phyloP scores from a whole-genome alignment of 2,329 filamentous ascomycete species.

The Mollisia scopiformis region DNA sequence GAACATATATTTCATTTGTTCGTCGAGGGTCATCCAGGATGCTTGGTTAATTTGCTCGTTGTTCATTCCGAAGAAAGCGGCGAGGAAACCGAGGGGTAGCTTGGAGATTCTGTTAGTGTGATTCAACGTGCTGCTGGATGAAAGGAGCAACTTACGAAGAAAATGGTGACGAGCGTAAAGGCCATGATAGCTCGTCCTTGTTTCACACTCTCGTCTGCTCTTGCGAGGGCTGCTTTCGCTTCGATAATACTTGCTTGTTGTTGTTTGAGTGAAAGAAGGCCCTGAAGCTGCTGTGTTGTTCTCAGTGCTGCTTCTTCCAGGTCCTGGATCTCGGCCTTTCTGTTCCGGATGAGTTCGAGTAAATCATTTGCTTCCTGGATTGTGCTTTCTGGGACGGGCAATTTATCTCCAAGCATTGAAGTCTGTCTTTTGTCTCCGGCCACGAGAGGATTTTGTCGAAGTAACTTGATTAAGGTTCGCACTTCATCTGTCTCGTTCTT shows the following conservation, averaged over 20 bases:
- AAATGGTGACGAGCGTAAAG: constrained; percentile 50
- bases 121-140: neutral
- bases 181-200: constrained; percentile 49
- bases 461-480: constrained; percentile 6
- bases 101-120: neutral
- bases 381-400: constrained; percentile 14
- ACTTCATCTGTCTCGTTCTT: constrained; percentile 16
- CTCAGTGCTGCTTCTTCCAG: constrained; percentile 17
- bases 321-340: constrained; percentile 25
- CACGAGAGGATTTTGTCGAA: constrained; percentile 2
- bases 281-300: constrained; percentile 23
- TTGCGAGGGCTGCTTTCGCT: constrained; percentile 44
- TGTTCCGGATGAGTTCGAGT: constrained; percentile 28
- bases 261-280: constrained; percentile 47
- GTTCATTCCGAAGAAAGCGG: constrained; percentile 46
- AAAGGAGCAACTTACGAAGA: constrained; percentile 36
- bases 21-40: constrained; percentile 5
- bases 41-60: constrained; percentile 9
- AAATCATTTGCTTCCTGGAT: constrained; percentile 20
- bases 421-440: neutral
- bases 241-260: constrained; percentile 50
- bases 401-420: neutral
- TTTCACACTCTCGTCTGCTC: constrained; percentile 43
- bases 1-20: neutral
- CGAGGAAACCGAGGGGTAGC: constrained; percentile 43